Conservation (phyloP, 768 basidiomycete species). For the Lentinula detonsa region DNA sequence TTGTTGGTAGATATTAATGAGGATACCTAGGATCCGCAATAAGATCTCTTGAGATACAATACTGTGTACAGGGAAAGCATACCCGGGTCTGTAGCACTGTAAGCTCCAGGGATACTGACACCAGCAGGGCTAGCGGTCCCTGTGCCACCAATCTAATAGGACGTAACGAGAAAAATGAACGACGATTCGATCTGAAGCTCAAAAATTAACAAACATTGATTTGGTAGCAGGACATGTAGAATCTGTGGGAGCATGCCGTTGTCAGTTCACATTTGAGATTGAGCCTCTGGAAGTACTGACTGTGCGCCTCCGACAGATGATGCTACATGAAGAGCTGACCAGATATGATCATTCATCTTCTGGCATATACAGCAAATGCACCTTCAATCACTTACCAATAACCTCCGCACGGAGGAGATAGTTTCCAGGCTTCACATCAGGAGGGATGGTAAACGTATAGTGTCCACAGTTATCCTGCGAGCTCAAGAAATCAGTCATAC, state of each 20-base stretch:
- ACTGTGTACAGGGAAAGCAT: slow-evolving; percentile 20
- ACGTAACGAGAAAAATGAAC: not conserved
- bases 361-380: too few species aligned
- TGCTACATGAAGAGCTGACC: slow-evolving; percentile 37
- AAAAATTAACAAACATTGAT: slow-evolving; percentile 20
- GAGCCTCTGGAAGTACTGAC: slow-evolving; percentile 13
- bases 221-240: slow-evolving; percentile 44
- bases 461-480: slow-evolving; percentile 46
- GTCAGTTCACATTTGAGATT: not conserved
- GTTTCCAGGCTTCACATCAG: slow-evolving; percentile 33
- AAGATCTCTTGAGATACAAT: not conserved
- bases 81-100: slow-evolving; percentile 23
- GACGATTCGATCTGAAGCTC: not conserved
- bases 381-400: slow-evolving; percentile 26
- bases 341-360: not conserved
- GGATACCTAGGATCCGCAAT: not conserved
- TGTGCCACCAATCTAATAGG: slow-evolving; percentile 12
- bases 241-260: slow-evolving; percentile 11
- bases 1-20: slow-evolving; percentile 7
- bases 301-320: slow-evolving; percentile 30
- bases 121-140: slow-evolving; percentile 28
- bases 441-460: slow-evolving; percentile 41
- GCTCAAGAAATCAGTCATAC: not conserved
- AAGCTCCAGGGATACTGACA: slow-evolving; percentile 32
- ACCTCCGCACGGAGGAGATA: slow-evolving; percentile 43